Base-by-base conservation (phyloP, 768 basidiomycete species). In the Boletus huronensis region DNA sequence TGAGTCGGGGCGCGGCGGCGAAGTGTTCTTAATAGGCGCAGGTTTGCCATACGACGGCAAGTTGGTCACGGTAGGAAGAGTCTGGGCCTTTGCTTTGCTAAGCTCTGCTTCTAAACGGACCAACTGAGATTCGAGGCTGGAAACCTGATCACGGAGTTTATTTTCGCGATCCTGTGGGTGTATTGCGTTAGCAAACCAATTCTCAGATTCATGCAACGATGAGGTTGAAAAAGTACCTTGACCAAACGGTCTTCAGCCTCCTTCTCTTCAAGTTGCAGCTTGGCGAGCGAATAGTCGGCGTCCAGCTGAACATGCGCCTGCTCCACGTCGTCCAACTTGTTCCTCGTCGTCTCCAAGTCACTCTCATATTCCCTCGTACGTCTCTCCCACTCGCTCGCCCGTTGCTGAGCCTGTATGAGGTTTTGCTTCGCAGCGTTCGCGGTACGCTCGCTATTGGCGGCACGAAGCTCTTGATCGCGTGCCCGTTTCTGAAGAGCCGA, bases 341-440 rank as follows among this genome's bases (percentile, higher is more conserved):
- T 82, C 56, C 76, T 78, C 28, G 77, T 77, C 60, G 77, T 64
- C 64, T 87, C 85, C 19, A 90, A 69, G 52, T 85, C 79, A 21
- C 75, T 72, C 68, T 90, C 87, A 40, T 79, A 78, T 58, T 89
- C 87, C 62, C 84, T 84, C 19, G 87, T 82, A 23, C 84, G 84
- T 58, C 80, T 80, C 70, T 93, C 91, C 89, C 88, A 92, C 62
- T 93, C 91, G 3, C 80, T 72, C 3, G 88, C 80, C 25, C 88
- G 87, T 66, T 90, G 88, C 57, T 92, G 87, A 21, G 87, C 84
- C 58, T 87, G 84, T 21, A 78, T 70, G 28, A 92, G 76, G 65
- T 71, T 86, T 65, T 89, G 84, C 40, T 82, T 81, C 3, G 82
- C 77, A 17, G 83, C 70, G 23, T 71, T 71, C 1, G 82, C 75